phyloP scores from a whole-genome alignment of 805 yeast species.

The Saccharomycopsis sp. region DNA sequence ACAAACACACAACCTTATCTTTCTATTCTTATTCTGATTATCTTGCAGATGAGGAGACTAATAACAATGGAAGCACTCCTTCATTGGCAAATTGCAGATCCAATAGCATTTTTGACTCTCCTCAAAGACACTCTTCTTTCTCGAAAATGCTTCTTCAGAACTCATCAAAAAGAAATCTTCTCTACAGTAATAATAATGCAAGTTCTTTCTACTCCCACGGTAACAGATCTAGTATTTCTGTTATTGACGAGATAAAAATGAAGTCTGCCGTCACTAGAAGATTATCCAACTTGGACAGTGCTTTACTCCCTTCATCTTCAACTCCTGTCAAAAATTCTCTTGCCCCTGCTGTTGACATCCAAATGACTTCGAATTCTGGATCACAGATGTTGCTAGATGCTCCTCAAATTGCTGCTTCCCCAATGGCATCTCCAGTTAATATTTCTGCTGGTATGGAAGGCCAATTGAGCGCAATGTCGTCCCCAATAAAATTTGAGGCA shows the following conservation, averaged over 20 bases:
- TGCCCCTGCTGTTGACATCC: not conserved
- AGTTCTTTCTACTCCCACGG: slow-evolving; percentile 7
- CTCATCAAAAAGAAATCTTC: not conserved
- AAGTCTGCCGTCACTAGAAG: slow-evolving; percentile 11
- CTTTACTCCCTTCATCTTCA: slow-evolving; percentile 3
- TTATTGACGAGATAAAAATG: slow-evolving; percentile 14
- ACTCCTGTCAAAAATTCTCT: not conserved
- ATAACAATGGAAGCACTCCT: not conserved
- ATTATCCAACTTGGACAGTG: slow-evolving; percentile 14
- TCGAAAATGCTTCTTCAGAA: slow-evolving; percentile 8
- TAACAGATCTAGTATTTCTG: slow-evolving; percentile 10
- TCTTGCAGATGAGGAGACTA: slow-evolving; percentile 14
- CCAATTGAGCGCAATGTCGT: slow-evolving; percentile 12
- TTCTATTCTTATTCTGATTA: slow-evolving; percentile 18
- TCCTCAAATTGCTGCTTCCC: slow-evolving; percentile 11
- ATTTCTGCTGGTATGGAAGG: not conserved
- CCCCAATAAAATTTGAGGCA: slow-evolving; percentile 13
- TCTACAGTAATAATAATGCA: not conserved
- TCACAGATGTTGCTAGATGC: not conserved
- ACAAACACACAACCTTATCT: slow-evolving; percentile 10
- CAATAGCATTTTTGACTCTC: not conserved
- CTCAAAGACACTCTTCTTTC: slow-evolving; percentile 12
- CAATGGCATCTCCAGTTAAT: slow-evolving; percentile 15
- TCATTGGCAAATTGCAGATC: not conserved
- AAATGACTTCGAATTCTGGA: not conserved